These are phyloP conservation scores for Paraphaeosphaeria sporulosa DNA, from an alignment of 2,329 filamentous ascomycete genomes.

Conservation along the genomic window DNA sequence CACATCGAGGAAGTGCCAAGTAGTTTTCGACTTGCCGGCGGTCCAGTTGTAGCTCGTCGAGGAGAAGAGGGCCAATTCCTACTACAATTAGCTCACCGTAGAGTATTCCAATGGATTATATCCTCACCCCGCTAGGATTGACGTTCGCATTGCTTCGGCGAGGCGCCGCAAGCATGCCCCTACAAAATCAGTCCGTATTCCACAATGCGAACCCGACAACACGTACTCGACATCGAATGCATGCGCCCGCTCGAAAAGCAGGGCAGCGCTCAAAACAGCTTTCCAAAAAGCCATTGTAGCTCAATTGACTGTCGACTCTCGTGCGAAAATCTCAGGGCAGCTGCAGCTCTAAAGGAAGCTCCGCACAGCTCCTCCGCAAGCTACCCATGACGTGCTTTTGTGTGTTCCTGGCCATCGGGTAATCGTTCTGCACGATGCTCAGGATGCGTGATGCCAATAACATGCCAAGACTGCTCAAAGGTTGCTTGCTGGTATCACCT, in stretches of 20 bases:
- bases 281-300: slow-evolving; percentile 39
- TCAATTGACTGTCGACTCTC: slow-evolving; percentile 13
- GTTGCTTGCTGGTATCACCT: slow-evolving; percentile 5
- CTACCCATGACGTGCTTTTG: slow-evolving; percentile 10
- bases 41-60: slow-evolving; percentile 49
- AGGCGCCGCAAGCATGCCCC: slow-evolving; percentile 33
- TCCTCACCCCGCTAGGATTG: slow-evolving; percentile 42
- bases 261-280: slow-evolving; percentile 32
- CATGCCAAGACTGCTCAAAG: neutral
- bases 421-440: neutral
- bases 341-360: neutral
- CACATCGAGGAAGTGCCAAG: slow-evolving; percentile 50
- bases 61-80: slow-evolving; percentile 45
- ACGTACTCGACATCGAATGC: slow-evolving; percentile 28
- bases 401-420: slow-evolving; percentile 8
- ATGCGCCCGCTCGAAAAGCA: slow-evolving; percentile 34
- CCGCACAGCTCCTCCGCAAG: slow-evolving; percentile 1
- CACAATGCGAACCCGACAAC: neutral
- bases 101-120: neutral
- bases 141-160: slow-evolving; percentile 43
- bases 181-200: slow-evolving; percentile 13
- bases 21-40: slow-evolving; percentile 55
- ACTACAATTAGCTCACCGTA: neutral
- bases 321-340: neutral
- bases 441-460: slow-evolving; percentile 3